These are phyloP conservation scores for Wickerhamiella australiensis DNA, from an alignment of 805 yeast genomes.

Conservation along the genomic window DNA sequence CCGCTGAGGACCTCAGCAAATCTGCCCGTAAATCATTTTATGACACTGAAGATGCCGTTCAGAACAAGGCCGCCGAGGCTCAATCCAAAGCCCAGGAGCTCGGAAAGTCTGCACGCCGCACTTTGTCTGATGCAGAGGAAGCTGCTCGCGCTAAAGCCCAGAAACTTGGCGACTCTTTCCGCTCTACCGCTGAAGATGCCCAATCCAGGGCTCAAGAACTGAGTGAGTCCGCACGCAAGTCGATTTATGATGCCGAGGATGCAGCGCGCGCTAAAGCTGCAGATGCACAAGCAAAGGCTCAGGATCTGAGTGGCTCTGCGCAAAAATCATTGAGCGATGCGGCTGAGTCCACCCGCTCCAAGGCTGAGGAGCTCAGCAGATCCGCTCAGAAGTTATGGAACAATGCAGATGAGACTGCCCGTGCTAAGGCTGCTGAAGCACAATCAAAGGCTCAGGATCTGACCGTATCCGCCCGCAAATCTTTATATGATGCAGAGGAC, in stretches of 20 bases:
- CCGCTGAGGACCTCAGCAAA: not conserved
- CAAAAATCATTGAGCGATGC: not conserved
- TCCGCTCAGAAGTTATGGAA: not conserved
- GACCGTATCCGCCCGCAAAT: not conserved
- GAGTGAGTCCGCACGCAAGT: not conserved
- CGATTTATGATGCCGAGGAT: not conserved
- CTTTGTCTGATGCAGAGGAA: not conserved
- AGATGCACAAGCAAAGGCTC: not conserved
- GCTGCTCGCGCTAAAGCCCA: not conserved
- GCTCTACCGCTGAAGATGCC: not conserved
- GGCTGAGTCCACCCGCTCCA: not conserved
- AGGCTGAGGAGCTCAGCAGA: not conserved
- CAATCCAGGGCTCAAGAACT: not conserved
- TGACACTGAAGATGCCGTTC: not conserved
- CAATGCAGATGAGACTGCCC: no score
- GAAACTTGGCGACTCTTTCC: not conserved
- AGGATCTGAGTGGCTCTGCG: not conserved
- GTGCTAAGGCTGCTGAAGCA: not conserved
- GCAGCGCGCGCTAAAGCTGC: no score
- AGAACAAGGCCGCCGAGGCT: not conserved
- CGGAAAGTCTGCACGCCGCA: not conserved
- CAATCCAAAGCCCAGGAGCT: not conserved
- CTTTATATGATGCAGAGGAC: not conserved
- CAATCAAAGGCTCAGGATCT: not conserved
- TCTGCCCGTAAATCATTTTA: not conserved